Percentiles rank a stretch among this genome's conserved stretches.
phyloP scores from a whole-genome alignment of 1,139 yeast species.

The Kodamaea ohmeri region DNA sequence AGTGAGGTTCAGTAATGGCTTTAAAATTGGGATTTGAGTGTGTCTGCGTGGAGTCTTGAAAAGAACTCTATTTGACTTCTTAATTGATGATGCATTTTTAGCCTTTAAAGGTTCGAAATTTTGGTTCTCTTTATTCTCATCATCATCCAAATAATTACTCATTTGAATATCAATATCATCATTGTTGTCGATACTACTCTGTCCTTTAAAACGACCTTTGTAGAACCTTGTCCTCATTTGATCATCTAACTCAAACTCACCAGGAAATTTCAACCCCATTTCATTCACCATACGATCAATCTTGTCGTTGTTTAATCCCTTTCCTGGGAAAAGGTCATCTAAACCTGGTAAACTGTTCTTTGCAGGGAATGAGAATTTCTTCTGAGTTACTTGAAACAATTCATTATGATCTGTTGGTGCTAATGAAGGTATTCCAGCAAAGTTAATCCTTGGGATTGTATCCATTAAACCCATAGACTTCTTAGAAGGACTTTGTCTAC shows the following conservation, averaged over 20 bases:
- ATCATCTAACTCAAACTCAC: conserved; percentile 32
- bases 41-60: conserved; percentile 23
- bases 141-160: conserved; percentile 23
- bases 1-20: conserved; percentile 27
- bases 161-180: conserved; percentile 33
- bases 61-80: conserved; percentile 24
- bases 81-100: conserved; percentile 22
- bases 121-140: conserved; percentile 34
- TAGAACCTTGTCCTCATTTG: conserved; percentile 46
- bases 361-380: conserved; percentile 7
- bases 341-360: conserved; percentile 1
- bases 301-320: conserved; percentile 34
- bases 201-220: conserved; percentile 33
- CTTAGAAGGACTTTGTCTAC: too few relatives aligned
- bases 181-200: conserved; percentile 17
- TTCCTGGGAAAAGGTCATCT: conserved; percentile 17
- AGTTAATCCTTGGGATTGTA: conserved; percentile 2
- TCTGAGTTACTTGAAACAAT: conserved; percentile 41
- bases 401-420: conserved; percentile 21
- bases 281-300: conserved; percentile 36
- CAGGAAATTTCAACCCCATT: conserved; percentile 16
- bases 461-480: too few relatives aligned
- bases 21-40: conserved; percentile 29
- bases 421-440: conserved; percentile 3
- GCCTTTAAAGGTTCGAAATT: conserved; percentile 30